Percentiles rank a stretch among this genome's conserved stretches.
Evolutionary conservation across 1,139 yeast species (phyloP).

Genomic region (Yamadazyma buinensis): DNA sequence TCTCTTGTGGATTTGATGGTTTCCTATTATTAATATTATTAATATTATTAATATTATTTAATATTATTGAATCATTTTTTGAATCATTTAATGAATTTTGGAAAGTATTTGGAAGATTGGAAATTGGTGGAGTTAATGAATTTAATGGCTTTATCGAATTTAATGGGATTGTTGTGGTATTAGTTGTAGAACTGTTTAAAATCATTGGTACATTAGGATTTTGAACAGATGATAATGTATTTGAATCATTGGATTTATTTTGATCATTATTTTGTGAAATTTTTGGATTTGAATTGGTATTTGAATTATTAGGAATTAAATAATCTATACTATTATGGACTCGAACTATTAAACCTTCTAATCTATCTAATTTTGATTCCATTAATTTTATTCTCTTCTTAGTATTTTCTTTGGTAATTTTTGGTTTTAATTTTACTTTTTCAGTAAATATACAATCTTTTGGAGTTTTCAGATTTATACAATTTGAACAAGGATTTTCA

Average conservation of each 20-base stretch:
- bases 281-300: background rate
- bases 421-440: constrained; percentile 11
- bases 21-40: background rate
- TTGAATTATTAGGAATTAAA: background rate
- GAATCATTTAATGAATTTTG: background rate
- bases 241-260: background rate
- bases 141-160: background rate
- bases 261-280: background rate
- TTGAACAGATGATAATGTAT: background rate
- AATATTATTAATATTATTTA: background rate
- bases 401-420: constrained; percentile 10
- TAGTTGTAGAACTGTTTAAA: background rate
- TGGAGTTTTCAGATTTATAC: constrained; percentile 24
- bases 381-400: constrained; percentile 16
- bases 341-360: constrained; percentile 21
- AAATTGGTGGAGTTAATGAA: background rate
- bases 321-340: constrained; percentile 17
- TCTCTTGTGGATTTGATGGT: background rate
- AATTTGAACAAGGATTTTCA: constrained; percentile 40
- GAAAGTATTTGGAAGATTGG: background rate
- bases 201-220: background rate
- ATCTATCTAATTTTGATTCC: constrained; percentile 20
- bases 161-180: too few species aligned
- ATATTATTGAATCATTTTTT: background rate
- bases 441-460: constrained; percentile 27